Evolutionary conservation across 345 rosid genomes (phyloP).

Genomic region (Trapa incisa): DNA sequence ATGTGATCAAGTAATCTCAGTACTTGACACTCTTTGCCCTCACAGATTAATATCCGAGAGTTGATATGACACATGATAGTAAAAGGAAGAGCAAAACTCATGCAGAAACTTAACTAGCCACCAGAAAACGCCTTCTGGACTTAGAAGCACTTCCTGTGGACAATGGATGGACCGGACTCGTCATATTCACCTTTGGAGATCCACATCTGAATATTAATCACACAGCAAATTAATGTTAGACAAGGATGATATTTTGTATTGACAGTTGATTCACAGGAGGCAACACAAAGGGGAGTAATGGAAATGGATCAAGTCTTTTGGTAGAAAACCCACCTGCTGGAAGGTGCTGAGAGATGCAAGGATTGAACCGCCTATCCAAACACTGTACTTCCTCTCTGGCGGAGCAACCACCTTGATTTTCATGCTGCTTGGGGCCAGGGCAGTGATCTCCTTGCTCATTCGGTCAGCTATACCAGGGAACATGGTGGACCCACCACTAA

Average conservation of each 20-base stretch:
- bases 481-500: constrained; percentile 50
- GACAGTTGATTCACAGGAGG: background rate
- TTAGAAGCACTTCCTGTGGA: constrained; percentile 65
- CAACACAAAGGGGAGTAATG: too few relatives aligned
- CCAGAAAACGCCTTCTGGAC: constrained; percentile 11
- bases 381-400: constrained; percentile 49
- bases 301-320: background rate
- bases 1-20: background rate
- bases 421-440: constrained; percentile 55
- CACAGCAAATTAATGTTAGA: background rate
- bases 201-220: constrained; percentile 35
- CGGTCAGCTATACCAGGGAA: constrained; percentile 45
- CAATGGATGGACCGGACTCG: constrained; percentile 53
- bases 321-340: constrained; percentile 30
- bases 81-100: constrained; percentile 28
- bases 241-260: background rate
- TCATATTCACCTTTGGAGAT: constrained; percentile 54
- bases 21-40: background rate
- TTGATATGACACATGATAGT: constrained; percentile 4
- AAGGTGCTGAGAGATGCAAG: constrained; percentile 60
- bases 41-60: background rate
- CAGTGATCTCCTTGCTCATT: constrained; percentile 51
- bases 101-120: constrained; percentile 31
- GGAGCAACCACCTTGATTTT: constrained; percentile 49
- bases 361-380: constrained; percentile 62